Evolutionary conservation across 169 alveolate species (phyloP), one percentile per base, ranked within the genome.

Genomic region (Plasmodium sp.): DNA sequence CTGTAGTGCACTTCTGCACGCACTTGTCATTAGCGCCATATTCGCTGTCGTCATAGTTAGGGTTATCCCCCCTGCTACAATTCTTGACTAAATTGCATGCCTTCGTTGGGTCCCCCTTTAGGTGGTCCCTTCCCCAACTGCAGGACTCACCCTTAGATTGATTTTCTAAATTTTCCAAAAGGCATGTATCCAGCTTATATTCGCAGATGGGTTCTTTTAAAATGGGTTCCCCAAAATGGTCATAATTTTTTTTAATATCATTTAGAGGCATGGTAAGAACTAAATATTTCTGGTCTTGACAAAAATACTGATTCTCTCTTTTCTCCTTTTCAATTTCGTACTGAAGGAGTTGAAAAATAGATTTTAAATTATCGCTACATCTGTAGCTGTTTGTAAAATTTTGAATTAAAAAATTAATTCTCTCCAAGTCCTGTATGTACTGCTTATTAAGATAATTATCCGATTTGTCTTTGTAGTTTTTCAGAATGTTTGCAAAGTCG

Each of bases 351-450:
- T 86, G 93, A 75, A 86, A 86, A 86, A 86, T 86, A 5, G 82
- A 86, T 75, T 86, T 86, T 71, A 86, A 86, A 86, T 86, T 86
- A 34, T 86, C 86, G 56, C 41, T 75, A 77, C 93, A 86, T 16
- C 82, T 36, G 81, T 86, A 86, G 12, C 72, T 86, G 31, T 54
- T 54, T 39, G 51, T 77, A 77, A 86, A 75, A 9, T 86, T 10
- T n/a, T 86, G 73, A 54, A 79, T 43, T 27, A 86, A 54, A 75
- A 22, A 77, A 75, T 56, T 16, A 86, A 86, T 86, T 74, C 67
- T 48, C 18, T 86, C 71, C 43, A 86, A 79, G 71, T 86, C 93
- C 43, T 86, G 41, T 36, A 86, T 41, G 58, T 86, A 86, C 31
- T 75, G 77, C 27, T 75, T 86, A 48, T 86, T 86, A 5, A 54